Evolutionary conservation across 176 grass and related monocot genomes (phyloP).

Genomic region (Leersia perrieri): DNA sequence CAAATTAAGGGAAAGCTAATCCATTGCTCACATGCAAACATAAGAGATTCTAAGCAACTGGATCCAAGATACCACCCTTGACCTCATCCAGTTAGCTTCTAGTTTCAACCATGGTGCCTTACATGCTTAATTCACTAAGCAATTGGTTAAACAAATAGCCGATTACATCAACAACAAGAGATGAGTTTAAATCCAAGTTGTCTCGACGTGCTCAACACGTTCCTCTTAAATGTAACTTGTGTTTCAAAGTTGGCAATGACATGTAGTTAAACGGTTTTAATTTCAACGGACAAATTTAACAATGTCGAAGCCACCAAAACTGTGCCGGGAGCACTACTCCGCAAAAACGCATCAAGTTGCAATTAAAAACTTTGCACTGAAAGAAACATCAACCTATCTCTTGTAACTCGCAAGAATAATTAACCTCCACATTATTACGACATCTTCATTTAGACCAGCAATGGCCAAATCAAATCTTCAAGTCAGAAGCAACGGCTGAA

Average conservation of each 20-base stretch:
- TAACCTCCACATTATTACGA: neutral
- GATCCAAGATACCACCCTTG: slow-evolving; percentile 18
- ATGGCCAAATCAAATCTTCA: neutral
- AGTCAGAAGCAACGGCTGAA: too few relatives aligned
- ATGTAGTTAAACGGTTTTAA: neutral
- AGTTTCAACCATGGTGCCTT: neutral
- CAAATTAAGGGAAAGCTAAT: neutral
- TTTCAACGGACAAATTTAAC: neutral
- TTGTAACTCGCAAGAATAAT: neutral
- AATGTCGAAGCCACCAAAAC: neutral
- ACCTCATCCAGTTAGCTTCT: neutral
- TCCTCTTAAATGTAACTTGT: neutral
- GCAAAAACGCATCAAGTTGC: neutral
- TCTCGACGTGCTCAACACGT: neutral
- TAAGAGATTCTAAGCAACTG: neutral
- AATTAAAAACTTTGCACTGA: neutral
- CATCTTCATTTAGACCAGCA: neutral
- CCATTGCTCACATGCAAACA: neutral
- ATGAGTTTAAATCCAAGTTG: neutral
- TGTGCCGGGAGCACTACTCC: slow-evolving; percentile 5
- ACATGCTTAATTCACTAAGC: neutral
- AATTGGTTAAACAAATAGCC: neutral
- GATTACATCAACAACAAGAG: neutral
- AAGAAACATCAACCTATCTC: neutral
- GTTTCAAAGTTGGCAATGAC: neutral